These are phyloP conservation scores for Escallonia rubra DNA, from an alignment of 129 eudicot species.

Conservation along the genomic window DNA sequence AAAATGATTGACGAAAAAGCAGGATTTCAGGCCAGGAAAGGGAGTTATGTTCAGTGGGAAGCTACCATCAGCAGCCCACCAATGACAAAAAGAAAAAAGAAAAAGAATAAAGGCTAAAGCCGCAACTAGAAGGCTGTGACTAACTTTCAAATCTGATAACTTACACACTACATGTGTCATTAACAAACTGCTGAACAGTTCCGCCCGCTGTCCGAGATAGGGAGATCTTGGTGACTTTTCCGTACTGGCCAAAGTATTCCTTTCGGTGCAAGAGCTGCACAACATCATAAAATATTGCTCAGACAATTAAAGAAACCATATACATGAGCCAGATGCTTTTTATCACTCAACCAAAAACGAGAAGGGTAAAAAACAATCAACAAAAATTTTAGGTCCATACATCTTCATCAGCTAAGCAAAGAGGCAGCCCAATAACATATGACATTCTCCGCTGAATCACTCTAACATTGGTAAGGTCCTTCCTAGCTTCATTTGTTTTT, in stretches of 20 bases:
- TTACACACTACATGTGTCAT: constrained; percentile 84
- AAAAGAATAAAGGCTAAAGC: constrained; percentile 1
- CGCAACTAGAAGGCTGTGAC: not conserved
- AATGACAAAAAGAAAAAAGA: not conserved
- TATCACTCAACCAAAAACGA: not conserved
- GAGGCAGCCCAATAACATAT: constrained; percentile 79
- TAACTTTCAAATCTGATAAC: constrained; percentile 21
- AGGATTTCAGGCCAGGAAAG: not conserved
- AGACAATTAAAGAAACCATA: constrained; percentile 7
- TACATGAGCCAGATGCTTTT: not conserved
- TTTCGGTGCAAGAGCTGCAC: constrained; percentile 59
- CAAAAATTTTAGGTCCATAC: constrained; percentile 33
- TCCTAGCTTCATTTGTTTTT: constrained; percentile 61
- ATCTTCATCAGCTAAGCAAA: constrained; percentile 80
- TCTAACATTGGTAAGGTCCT: constrained; percentile 70
- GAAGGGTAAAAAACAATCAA: constrained; percentile 4
- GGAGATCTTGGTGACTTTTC: constrained; percentile 71
- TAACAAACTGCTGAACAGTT: constrained; percentile 61
- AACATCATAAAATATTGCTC: constrained; percentile 7
- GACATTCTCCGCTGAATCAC: constrained; percentile 90
- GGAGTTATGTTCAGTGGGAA: not conserved
- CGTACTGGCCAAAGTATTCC: constrained; percentile 78
- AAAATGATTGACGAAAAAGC: not conserved
- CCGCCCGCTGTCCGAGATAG: constrained; percentile 87
- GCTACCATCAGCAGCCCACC: not conserved